Evolutionary conservation across 1,284 basidiomycete genomes (phyloP), one percentile per base, ranked within the genome.

Genomic region (Boletellus deceptivus): DNA sequence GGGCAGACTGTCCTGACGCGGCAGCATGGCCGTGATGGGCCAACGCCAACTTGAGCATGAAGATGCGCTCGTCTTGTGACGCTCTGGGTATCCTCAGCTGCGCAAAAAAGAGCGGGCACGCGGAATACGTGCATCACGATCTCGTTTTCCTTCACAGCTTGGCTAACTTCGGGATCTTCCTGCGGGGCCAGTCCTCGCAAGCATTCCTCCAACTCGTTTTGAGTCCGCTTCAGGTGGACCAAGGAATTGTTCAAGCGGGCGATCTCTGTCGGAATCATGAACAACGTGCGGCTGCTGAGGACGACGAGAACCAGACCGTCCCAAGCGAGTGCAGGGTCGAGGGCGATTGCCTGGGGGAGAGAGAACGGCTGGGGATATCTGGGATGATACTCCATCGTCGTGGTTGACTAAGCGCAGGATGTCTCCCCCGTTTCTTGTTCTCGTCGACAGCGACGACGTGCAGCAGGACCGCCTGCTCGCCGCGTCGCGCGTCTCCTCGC

Each of bases 351-450:
- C 63, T 92, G 79, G 46, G 72, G 67, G 22, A 90, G 67, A 5
- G 87, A 84, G 69, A 92, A 92, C 0, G 90, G 90, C 57, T 92
- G 89, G 4, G 74, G 52, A 65, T 87, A 83, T 42, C 76, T 79
- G 37, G 86, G 83, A 46, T 58, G 72, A 67, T 83, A 89, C 42
- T 85, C 83, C 84, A 31, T 31, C 22, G 20, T 22, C 22, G 22
- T 22, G 22, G 4, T 22, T 61, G 55, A 62, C 60, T 65, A 67
- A 62, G 61, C 62, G 25, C 20, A 5, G 1, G 17, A 65, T 65
- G 63, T 45, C 65, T 50, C 56, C 55, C 5, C 71, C 75, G 49
- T 86, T 88, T 65, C 66, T 89, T 41, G 83, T 82, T 46, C 71
- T 89, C 55, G 62, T 86, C 57, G 79, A 83, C 55, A 55, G 48